Evolutionary conservation across 2,329 filamentous ascomycete species (phyloP), one percentile per base, ranked within the genome.

Genomic region (Aureobasidium zeae): DNA sequence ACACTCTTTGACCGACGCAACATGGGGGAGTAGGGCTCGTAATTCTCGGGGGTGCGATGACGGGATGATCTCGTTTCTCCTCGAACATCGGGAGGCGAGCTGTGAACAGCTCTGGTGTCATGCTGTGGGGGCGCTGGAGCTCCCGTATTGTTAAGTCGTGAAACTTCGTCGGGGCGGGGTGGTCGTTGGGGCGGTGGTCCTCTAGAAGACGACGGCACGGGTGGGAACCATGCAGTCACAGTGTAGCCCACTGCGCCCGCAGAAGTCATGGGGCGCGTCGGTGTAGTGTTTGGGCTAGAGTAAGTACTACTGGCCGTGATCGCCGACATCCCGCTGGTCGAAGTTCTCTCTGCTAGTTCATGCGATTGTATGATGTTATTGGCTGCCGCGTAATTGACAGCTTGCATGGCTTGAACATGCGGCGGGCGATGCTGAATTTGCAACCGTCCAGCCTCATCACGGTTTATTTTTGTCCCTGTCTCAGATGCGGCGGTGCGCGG

Each of bases 151-250:
- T n/a, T n/a, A n/a, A n/a, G n/a, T n/a, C n/a, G n/a, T n/a, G n/a
- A n/a, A n/a, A n/a, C n/a, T n/a, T n/a, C n/a, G n/a, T 58, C 47
- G 5, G 57, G 54, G 5, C 53, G 39, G 39, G 39, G 1, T 25
- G 30, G 2, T 29, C 24, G 17, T 16, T n/a, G 5, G 20, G 7
- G 12, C 45, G 34, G 4, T n/a, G n/a, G n/a, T n/a, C n/a, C n/a
- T n/a, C n/a, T n/a, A n/a, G n/a, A n/a, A n/a, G 16, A 12, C 6
- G 38, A n/a, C 2, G 44, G 21, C 4, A 24, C 29, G 20, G 28
- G 47, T 5, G 30, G 35, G 16, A 30, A 35, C 29, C 35, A 31
- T 12, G 17, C 29, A 11, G 44, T 42, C 11, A 41, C 36, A 15
- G 37, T 44, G 4, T 47, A 45, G 16, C 24, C 34, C 1, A 51